These are phyloP conservation scores for Puccinellia tenuiflora DNA, from an alignment of 176 grass and related monocot genomes.

Conservation along the genomic window DNA sequence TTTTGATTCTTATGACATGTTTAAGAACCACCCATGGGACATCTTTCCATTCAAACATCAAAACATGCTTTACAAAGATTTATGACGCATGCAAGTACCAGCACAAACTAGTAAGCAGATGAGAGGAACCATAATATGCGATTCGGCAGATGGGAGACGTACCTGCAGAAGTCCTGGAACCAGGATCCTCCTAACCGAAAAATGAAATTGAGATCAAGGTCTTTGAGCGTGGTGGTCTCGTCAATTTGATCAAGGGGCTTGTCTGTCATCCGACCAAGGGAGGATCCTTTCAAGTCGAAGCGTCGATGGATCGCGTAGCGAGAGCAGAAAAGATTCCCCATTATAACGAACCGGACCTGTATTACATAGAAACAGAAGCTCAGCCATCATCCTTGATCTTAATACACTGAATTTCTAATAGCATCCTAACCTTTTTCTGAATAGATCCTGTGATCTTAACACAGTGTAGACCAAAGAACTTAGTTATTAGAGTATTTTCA, in stretches of 20 bases:
- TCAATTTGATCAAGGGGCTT: constrained; percentile 70
- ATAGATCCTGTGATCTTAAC: constrained; percentile 71
- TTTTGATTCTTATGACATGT: not conserved
- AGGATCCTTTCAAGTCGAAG: constrained; percentile 80
- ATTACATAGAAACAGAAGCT: not conserved
- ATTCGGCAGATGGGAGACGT: not conserved
- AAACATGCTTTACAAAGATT: not conserved
- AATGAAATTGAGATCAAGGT: constrained; percentile 90
- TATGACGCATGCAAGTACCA: not conserved
- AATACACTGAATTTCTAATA: not conserved
- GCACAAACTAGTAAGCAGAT: not conserved
- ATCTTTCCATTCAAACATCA: not conserved
- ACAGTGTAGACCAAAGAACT: constrained; percentile 75
- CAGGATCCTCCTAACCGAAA: constrained; percentile 59
- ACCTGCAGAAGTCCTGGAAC: constrained; percentile 74
- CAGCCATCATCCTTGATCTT: not conserved
- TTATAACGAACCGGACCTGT: constrained; percentile 85
- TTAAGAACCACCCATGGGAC: not conserved
- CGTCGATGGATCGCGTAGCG: constrained; percentile 56
- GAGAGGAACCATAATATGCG: not conserved
- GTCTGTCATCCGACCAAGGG: constrained; percentile 76
- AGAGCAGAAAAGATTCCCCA: constrained; percentile 77
- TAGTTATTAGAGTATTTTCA: constrained; percentile 69
- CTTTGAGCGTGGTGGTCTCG: constrained; percentile 68
- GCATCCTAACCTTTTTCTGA: constrained; percentile 63